Percentiles rank a stretch among this genome's conserved stretches.
Conservation (phyloP, 2,329 filamentous ascomycete species). For the Trichophyton verrucosum region DNA sequence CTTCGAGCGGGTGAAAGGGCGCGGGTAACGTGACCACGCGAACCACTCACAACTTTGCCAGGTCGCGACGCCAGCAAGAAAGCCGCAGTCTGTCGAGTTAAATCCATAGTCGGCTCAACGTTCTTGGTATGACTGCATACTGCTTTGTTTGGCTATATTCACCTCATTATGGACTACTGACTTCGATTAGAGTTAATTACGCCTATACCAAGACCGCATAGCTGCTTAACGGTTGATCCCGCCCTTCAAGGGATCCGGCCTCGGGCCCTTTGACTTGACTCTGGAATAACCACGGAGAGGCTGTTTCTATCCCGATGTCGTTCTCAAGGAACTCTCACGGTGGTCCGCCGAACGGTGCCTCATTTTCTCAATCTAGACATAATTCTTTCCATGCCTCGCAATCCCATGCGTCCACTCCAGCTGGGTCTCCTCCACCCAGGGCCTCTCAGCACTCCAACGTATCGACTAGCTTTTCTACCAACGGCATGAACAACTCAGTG, state of each 20-base stretch:
- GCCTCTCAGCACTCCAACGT: constrained; percentile 32
- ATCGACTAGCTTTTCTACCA: constrained; percentile 28
- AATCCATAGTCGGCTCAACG: background rate
- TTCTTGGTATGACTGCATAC: background rate
- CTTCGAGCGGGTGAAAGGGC: background rate
- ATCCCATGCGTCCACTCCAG: constrained; percentile 34
- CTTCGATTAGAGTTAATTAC: background rate
- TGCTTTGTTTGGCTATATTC: background rate
- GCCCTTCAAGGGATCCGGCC: background rate
- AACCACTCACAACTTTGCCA: constrained; percentile 1
- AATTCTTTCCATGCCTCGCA: constrained; percentile 34
- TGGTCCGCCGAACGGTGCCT: constrained; percentile 27
- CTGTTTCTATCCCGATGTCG: constrained; percentile 21
- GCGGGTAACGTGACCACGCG: constrained; percentile 15
- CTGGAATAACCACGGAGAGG: constrained; percentile 17
- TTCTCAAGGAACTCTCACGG: constrained; percentile 28
- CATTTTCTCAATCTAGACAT: constrained; percentile 30
- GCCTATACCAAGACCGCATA: background rate
- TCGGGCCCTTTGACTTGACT: constrained; percentile 16
- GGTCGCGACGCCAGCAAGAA: constrained; percentile 2
- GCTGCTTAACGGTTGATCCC: background rate
- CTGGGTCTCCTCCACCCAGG: constrained; percentile 33
- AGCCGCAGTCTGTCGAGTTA: background rate
- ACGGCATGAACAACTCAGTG: constrained; percentile 23
- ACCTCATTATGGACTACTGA: constrained; percentile 13